phyloP scores from a whole-genome alignment of 2,329 filamentous ascomycete species.

The Colletotrichum sp. region DNA sequence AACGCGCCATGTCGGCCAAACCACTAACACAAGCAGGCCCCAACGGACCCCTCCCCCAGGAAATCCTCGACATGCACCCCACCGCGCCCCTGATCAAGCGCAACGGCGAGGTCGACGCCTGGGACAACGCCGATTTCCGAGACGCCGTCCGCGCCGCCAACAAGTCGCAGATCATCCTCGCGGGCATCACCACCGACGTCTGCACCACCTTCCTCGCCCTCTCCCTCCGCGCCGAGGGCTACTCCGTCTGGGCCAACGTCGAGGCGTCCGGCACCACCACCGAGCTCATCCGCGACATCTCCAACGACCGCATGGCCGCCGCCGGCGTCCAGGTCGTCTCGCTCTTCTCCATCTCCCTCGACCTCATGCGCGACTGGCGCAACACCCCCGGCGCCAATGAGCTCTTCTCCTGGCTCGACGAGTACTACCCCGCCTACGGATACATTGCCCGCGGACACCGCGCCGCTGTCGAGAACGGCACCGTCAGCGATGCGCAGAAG shows the following conservation, averaged over 20 bases:
- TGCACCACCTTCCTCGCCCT: constrained; percentile 77
- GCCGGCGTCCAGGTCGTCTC: constrained; percentile 70
- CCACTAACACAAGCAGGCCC: constrained; percentile 51
- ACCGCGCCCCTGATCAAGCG: constrained; percentile 69
- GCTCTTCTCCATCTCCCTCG: constrained; percentile 68
- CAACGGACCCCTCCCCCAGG: constrained; percentile 73
- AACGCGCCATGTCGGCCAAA: fast-evolving
- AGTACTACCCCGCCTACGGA: constrained; percentile 69
- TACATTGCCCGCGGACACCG: constrained; percentile 66
- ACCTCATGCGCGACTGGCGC: constrained; percentile 76
- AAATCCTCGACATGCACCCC: constrained; percentile 72
- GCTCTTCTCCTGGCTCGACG: constrained; percentile 68
- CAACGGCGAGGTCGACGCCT: constrained; percentile 76
- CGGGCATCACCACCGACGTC: constrained; percentile 76
- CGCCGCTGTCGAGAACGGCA: constrained; percentile 65
- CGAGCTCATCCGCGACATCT: constrained; percentile 63
- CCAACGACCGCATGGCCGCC: constrained; percentile 69
- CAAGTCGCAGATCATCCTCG: constrained; percentile 74
- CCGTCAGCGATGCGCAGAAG: constrained; percentile 60
- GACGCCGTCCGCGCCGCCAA: constrained; percentile 68
- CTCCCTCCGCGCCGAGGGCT: constrained; percentile 73
- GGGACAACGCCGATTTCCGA: constrained; percentile 75
- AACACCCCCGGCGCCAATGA: constrained; percentile 55
- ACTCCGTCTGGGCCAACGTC: constrained; percentile 75
- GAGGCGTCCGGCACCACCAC: constrained; percentile 74